Evolutionary conservation across 1,284 basidiomycete species (phyloP), one percentile per base, ranked within the genome.

Genomic region (Apiotrichum porosum): DNA sequence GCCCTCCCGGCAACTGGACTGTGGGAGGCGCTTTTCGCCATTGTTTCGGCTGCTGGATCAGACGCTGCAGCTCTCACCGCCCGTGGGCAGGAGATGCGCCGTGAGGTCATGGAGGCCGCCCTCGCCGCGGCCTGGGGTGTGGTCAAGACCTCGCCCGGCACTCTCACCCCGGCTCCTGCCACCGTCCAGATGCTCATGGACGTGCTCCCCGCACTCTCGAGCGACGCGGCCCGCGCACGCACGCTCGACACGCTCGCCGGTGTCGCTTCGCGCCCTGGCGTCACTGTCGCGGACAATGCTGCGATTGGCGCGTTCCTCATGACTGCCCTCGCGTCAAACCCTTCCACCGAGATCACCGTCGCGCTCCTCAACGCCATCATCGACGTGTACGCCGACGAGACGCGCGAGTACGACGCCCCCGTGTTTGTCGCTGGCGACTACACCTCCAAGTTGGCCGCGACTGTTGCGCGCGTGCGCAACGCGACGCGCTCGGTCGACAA

Each of bases 301-400:
- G 56, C 49, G 23, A 57, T 62, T 42, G 56, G 58, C 34, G 49
- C 47, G 18, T 65, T 56, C 52, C 52, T 68, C 28, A 37, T 56
- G 9, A 34, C 44, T 14, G 44, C 54, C 13, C 23, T 81, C 81
- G 10, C 52, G 63, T 58, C 83, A 51, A 69, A 72, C 44, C 55
- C 71, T 22, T 64, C 69, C 21, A 78, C 83, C 3, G 92, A 97
- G 64, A 78, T 84, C 0, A 77, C 87, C 47, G 78, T 97, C 17
- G 89, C 94, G 60, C 81, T 83, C 1, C 75, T 84, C 26, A 92
- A 94, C 31, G 88, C 86, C 22, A 71, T 97, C 40, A 89, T 97
- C 57, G 94, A 97, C 69, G 86, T 94, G 42, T 98, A 88, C 71
- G 89, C 92, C 2, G 94, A 98, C 73, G 95, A 98, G 71, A 79